Base-by-base conservation (phyloP, 441 rosid species). In the Gossypium gossypioides region DNA sequence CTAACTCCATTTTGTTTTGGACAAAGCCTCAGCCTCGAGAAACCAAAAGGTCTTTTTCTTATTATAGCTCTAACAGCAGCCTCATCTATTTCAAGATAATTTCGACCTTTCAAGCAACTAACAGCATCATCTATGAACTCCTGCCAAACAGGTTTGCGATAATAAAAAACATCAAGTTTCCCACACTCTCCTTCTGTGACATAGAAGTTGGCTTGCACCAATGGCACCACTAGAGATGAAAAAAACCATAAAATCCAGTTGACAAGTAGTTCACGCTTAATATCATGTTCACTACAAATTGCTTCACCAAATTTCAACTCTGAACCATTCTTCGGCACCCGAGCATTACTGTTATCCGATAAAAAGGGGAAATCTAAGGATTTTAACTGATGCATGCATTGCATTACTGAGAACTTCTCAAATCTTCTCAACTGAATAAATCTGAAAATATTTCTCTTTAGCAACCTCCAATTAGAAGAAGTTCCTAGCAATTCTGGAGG, bases 201-300 rank as follows among this genome's bases (percentile, higher is more conserved):
- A 75, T 92, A 91, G 82, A 95, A 95, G 77, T 92, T 86, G 68
- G 89, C 84, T 82, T 27, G 83, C 62, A 92, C 82, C 75, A 95
- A 18, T 56, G 94, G 91, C 72, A 84, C 88, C 77, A 95, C 87
- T 74, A 92, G 72, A 80, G 51, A 76, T 9, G 86, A 80, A 74
- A 95, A 95, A 63, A 92, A 83, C 97, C 99, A 92, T 78, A 82
- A 80, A 71, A 89, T 87, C 97, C 97, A 95, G 74, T 83, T 88
- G 21, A 67, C 72, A 56, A 90, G 75, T 61, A 92, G 81, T 68
- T 46, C 58, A 1, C 75, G 81, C 77, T 86, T 87, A 75, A 81
- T 32, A 74, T 58, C 69, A 54, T 65, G 46, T 8, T 57, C 27
- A 57, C 69, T 75, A 76, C 67, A 71, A 58, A 42, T 78, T 69